These are phyloP conservation scores for Vicia villosa DNA, from an alignment of 306 rosid species.

Conservation along the genomic window DNA sequence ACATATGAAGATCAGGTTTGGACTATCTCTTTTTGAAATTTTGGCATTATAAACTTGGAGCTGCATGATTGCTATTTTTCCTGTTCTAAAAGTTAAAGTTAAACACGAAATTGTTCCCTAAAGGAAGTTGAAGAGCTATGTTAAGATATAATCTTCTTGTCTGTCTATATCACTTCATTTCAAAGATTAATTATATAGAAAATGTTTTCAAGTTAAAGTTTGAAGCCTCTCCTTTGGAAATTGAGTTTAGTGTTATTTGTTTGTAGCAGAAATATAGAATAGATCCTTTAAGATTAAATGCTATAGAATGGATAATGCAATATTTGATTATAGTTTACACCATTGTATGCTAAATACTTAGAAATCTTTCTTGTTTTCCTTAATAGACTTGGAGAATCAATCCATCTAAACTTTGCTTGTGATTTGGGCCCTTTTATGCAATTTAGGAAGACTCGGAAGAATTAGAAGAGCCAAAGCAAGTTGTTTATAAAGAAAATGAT, in stretches of 20 bases:
- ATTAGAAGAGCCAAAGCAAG: not conserved
- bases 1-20: constrained; percentile 59
- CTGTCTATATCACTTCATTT: constrained; percentile 1
- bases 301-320: constrained; percentile 59
- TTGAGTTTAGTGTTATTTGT: constrained; percentile 40
- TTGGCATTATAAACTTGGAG: constrained; percentile 4
- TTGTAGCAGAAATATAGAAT: constrained; percentile 70
- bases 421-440: not conserved
- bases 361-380: not conserved
- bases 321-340: constrained; percentile 5
- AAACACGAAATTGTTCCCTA: not conserved
- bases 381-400: constrained; percentile 1
- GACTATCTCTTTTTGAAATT: constrained; percentile 11
- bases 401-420: constrained; percentile 10
- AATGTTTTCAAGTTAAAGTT: not conserved
- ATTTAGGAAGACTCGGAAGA: constrained; percentile 34
- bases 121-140: constrained; percentile 8
- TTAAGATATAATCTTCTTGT: constrained; percentile 19
- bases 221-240: constrained; percentile 26
- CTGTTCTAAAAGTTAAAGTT: not conserved
- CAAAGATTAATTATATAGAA: constrained; percentile 5
- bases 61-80: constrained; percentile 7
- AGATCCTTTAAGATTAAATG: constrained; percentile 58
- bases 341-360: not conserved
- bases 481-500: no score